Evolutionary conservation across 2,329 filamentous ascomycete species (phyloP), one percentile per base, ranked within the genome.

Genomic region (Trichoderma sp.): DNA sequence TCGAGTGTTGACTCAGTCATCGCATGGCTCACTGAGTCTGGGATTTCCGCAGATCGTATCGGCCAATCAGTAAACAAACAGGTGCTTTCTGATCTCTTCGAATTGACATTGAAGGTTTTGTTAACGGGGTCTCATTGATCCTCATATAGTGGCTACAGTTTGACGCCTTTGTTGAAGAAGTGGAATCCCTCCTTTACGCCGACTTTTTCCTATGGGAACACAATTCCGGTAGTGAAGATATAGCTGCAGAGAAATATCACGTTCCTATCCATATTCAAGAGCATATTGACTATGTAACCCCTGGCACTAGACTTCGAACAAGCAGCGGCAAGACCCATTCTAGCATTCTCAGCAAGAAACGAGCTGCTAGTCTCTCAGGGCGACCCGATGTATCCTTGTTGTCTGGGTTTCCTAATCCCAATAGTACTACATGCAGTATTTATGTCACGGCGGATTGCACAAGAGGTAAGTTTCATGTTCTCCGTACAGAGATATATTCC

Each of bases 241-340:
- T 54, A 54, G 51, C 51, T 30, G 51, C 51, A 13, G 51, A 54
- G 21, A 26, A 74, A 32, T 82, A 83, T 66, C 77, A 79, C 66
- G 67, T 83, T 16, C 81, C 81, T 3, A 73, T 73, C 24, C 74
- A 81, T 60, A 59, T 80, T 4, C 70, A 73, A 13, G 68, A 78
- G 43, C 43, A 49, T 2, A 49, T 49, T 13, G 43, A 49, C 43
- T 49, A 49, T 13, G 43, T 49, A 13, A 49, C 43, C 4, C 43
- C 43, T 24, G 43, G 43, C n/a, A 49, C n/a, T 13, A 49, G 43
- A 10, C 43, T 49, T 49, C 43, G 43, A 13, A 49, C n/a, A 49
- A 10, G 43, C n/a, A 21, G n/a, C n/a, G n/a, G n/a, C 43, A 49
- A 49, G 43, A 49, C 43, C 43, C 43, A 24, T 21, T 21, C n/a